Conservation (phyloP, 2,329 filamentous ascomycete genomes). For the Aureobasidium subglaciale region DNA sequence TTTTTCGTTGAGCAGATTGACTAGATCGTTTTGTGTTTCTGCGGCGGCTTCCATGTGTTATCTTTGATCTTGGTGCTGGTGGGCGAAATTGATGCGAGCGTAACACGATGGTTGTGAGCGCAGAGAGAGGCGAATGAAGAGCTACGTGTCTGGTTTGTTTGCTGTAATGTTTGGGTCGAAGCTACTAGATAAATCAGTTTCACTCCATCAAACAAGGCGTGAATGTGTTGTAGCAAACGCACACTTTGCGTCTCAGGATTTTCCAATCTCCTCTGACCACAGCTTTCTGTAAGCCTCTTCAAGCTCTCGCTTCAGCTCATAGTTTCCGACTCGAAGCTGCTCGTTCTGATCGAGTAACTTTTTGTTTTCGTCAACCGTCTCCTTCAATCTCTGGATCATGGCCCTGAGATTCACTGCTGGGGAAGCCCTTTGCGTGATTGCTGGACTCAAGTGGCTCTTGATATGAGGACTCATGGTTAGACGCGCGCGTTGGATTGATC, state of each 20-base stretch:
- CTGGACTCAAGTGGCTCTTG: too few relatives aligned
- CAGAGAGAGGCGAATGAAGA: background rate
- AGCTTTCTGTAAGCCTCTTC: background rate
- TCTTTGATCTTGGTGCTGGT: background rate
- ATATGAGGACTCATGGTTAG: too few relatives aligned
- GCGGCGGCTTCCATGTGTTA: background rate
- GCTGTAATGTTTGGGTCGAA: background rate
- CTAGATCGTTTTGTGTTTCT: background rate
- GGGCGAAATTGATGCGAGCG: background rate
- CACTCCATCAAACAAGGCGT: background rate
- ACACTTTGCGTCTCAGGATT: background rate
- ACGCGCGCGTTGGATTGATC: too few relatives aligned
- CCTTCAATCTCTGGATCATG: background rate
- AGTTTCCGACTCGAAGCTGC: background rate
- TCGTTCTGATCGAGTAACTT: background rate
- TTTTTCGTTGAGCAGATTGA: slow-evolving; percentile 3
- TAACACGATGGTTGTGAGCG: too few relatives aligned
- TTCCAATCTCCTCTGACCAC: background rate
- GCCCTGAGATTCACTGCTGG: background rate
- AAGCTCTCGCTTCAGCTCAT: background rate
- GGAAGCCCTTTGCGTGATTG: too few relatives aligned
- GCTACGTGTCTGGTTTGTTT: background rate
- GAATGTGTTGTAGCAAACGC: background rate
- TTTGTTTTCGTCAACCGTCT: background rate
- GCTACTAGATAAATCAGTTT: background rate